Evolutionary conservation across 164 flowering plant species (phyloP).

Genomic region (Nymphaea thermarum): DNA sequence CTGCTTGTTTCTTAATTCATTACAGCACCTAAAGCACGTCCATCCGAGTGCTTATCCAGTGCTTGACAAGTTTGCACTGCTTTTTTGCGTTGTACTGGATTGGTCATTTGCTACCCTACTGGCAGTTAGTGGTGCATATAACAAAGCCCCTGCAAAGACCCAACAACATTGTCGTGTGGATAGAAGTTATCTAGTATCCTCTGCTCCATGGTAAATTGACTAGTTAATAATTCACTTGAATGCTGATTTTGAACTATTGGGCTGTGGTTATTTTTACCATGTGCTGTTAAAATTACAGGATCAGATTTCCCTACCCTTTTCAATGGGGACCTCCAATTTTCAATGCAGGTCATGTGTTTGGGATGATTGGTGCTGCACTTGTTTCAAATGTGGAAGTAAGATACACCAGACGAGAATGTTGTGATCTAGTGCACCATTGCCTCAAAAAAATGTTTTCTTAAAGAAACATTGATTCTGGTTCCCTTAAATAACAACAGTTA

Average conservation of each 20-base stretch:
- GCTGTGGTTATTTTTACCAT: too few species aligned
- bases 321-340: slow-evolving; percentile 96
- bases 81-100: slow-evolving; percentile 55
- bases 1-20: background rate
- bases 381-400: slow-evolving; percentile 84
- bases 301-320: slow-evolving; percentile 87
- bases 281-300: slow-evolving; percentile 26
- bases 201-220: slow-evolving; percentile 75
- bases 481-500: too few species aligned
- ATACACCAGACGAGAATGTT: background rate
- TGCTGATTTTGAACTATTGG: background rate
- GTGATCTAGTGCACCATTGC: background rate
- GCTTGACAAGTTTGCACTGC: slow-evolving; percentile 65
- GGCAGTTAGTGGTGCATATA: slow-evolving; percentile 85
- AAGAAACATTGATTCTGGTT: too few species aligned
- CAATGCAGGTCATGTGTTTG: slow-evolving; percentile 87
- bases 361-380: slow-evolving; percentile 98
- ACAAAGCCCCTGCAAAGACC: slow-evolving; percentile 32
- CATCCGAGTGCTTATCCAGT: slow-evolving; percentile 17
- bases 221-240: background rate
- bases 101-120: slow-evolving; percentile 93
- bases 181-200: slow-evolving; percentile 46
- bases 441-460: too few species aligned
- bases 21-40: slow-evolving; percentile 61
- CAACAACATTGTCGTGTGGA: slow-evolving; percentile 71